Evolutionary conservation across 2,329 filamentous ascomycete species (phyloP), one percentile per base, ranked within the genome.

Genomic region (Exophiala lecanii-corni): DNA sequence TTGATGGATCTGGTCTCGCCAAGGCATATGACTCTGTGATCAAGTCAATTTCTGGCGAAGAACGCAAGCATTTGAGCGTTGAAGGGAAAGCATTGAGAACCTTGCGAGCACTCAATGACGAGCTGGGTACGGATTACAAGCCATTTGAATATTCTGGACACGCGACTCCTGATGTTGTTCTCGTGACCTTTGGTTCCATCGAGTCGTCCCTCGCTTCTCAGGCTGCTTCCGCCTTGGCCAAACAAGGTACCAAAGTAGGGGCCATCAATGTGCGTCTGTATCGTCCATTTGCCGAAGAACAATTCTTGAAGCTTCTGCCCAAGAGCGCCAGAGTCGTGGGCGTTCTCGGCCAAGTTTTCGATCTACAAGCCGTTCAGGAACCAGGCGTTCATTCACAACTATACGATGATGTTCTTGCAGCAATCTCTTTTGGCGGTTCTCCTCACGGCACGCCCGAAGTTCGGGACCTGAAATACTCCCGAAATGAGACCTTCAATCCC

Each of bases 141-240:
- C 80, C 88, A 5, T 98, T 97, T 57, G 92, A 98, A 69, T 98
- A 98, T 70, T 78, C 84, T 58, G 92, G 92, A 17, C 88, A 97
- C 61, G 72, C 78, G 36, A 72, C 80, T 32, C 80, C 92, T 3
- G 85, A 91, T 53, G 81, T 82, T 7, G 88, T 98, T 12, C 71
- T 97, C 23, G 89, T 97, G 20, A 86, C 88, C 33, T 96, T 98
- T 57, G 92, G 92, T 55, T 95, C 88, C 47, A 80, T 89, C 4
- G 92, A 98, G 71, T 81, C 86, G 10, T 89, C 92, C 57, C 71
- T 97, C 48, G 81, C 88, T 44, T 82, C 84, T 53, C 88, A 96
- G 67, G 79, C 95, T 40, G 81, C 88, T 9, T 72, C 74, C 32
- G 80, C 82, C 30, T 73, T 97, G 35, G 78, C 85, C 20, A 75